A percentile compares a stretch with the other conserved stretches of the same genome.
phyloP scores from a whole-genome alignment of 805 yeast species.

The Wickerhamiella azyma region DNA sequence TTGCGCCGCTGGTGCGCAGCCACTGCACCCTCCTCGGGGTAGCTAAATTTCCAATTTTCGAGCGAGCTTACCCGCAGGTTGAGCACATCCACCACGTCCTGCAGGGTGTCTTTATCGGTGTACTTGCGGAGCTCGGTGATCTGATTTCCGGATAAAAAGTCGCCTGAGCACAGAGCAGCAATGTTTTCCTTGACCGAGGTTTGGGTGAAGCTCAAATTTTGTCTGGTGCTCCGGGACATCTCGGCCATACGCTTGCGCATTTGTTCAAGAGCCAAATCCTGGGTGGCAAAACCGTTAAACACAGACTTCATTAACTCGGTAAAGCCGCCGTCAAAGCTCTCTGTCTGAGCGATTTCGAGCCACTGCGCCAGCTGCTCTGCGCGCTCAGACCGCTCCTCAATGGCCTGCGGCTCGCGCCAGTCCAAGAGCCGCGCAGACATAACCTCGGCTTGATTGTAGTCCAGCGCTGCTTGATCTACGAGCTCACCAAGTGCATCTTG shows the following conservation, averaged over 20 bases:
- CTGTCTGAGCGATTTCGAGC: not conserved
- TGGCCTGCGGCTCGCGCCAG: not conserved
- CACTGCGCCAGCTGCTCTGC: not conserved
- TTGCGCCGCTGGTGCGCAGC: not conserved
- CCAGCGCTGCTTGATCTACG: not conserved
- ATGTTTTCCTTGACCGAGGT: not conserved
- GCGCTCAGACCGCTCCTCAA: not conserved
- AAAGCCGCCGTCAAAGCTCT: not conserved
- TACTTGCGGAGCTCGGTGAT: not conserved
- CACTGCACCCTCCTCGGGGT: not conserved
- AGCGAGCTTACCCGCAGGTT: not conserved
- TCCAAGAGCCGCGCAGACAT: not conserved
- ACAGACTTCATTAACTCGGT: not conserved
- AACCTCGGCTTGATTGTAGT: not conserved
- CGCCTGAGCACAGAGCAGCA: not conserved
- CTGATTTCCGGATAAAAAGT: not conserved
- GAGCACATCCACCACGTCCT: conserved; percentile 1
- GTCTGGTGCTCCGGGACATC: not conserved
- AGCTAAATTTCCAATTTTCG: not conserved
- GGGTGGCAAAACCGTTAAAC: not conserved
- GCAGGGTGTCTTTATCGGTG: not conserved
- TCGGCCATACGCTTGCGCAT: not conserved
- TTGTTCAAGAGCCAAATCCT: not conserved
- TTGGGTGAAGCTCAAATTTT: not conserved
- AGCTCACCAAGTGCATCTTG: not conserved